Percentiles rank a stretch among this genome's conserved stretches.
Conservation (phyloP, 495 filamentous ascomycete species). For the Penicillium coprophilum region DNA sequence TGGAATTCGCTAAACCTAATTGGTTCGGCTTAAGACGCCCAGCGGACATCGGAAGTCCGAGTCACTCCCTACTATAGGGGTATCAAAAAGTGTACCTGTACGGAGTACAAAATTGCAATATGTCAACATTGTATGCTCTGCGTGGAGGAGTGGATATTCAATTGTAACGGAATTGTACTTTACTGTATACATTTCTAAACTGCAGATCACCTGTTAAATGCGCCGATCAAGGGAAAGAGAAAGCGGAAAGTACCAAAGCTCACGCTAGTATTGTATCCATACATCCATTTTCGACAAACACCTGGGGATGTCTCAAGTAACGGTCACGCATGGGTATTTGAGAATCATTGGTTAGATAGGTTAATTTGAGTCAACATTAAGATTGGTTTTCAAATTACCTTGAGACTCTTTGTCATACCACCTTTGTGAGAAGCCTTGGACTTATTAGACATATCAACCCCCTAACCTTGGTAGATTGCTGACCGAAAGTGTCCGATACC, state of each 20-base stretch:
- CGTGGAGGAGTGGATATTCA: too few species aligned
- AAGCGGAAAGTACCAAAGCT: not conserved
- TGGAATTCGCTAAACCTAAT: not conserved
- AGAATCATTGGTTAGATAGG: not conserved
- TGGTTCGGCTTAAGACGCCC: not conserved
- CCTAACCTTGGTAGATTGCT: too few species aligned
- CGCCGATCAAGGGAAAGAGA: not conserved
- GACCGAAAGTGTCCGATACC: too few species aligned
- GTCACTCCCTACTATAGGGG: not conserved
- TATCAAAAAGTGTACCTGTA: not conserved
- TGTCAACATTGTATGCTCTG: too few species aligned
- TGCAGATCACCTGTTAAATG: not conserved
- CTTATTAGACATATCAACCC: too few species aligned
- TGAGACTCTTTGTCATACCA: not conserved
- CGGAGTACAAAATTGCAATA: too few species aligned
- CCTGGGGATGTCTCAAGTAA: constrained; percentile 11
- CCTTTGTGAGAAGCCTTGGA: too few species aligned
- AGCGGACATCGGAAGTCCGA: not conserved
- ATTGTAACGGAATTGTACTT: too few species aligned
- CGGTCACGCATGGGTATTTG: constrained; percentile 1
- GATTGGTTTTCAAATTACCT: not conserved
- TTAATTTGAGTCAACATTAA: not conserved
- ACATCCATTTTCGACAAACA: constrained; percentile 10
- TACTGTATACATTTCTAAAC: not conserved
- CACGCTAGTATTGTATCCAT: not conserved